These are phyloP conservation scores for Eimeria nieschulzi DNA, from an alignment of 169 alveolate species.

Conservation along the genomic window DNA sequence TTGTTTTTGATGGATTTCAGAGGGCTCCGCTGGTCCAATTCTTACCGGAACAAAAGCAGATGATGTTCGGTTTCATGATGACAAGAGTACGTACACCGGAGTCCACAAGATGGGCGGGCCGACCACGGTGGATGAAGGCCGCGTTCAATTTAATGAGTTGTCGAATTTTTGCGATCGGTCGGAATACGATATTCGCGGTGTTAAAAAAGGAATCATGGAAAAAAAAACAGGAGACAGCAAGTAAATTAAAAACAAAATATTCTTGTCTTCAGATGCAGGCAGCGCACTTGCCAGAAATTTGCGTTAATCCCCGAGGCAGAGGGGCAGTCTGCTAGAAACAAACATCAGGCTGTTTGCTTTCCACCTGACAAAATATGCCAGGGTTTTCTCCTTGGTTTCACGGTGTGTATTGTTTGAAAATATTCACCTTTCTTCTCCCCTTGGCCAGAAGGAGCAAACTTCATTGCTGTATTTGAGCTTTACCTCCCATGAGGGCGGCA, in stretches of 20 bases:
- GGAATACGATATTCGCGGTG: slow-evolving; percentile 80
- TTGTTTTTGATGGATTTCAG: slow-evolving; percentile 69
- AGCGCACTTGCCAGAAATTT: too few relatives aligned
- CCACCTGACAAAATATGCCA: too few relatives aligned
- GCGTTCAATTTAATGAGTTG: slow-evolving; percentile 79
- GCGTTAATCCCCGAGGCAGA: too few relatives aligned
- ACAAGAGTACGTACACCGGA: slow-evolving; percentile 90
- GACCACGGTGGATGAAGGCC: slow-evolving; percentile 85
- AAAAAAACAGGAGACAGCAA: slow-evolving; percentile 75
- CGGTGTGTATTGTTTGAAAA: too few relatives aligned
- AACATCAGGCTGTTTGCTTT: too few relatives aligned
- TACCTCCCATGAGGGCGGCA: too few relatives aligned
- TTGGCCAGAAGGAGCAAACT: too few relatives aligned
- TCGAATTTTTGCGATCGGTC: slow-evolving; percentile 82
- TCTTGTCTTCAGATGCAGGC: too few relatives aligned
- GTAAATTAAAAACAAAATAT: not conserved
- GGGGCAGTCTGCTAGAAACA: too few relatives aligned
- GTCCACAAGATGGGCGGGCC: slow-evolving; percentile 92
- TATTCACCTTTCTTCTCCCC: too few relatives aligned
- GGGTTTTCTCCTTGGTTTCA: too few relatives aligned
- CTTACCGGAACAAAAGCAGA: slow-evolving; percentile 91
- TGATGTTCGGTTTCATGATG: slow-evolving; percentile 89
- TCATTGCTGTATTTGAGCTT: too few relatives aligned
- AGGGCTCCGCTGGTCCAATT: slow-evolving; percentile 86
- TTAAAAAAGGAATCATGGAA: slow-evolving; percentile 74